Percentiles rank a stretch among this genome's conserved stretches.
These are phyloP conservation scores for Aspergillus sp. DNA, from an alignment of 2,329 filamentous ascomycete genomes.

Conservation along the genomic window DNA sequence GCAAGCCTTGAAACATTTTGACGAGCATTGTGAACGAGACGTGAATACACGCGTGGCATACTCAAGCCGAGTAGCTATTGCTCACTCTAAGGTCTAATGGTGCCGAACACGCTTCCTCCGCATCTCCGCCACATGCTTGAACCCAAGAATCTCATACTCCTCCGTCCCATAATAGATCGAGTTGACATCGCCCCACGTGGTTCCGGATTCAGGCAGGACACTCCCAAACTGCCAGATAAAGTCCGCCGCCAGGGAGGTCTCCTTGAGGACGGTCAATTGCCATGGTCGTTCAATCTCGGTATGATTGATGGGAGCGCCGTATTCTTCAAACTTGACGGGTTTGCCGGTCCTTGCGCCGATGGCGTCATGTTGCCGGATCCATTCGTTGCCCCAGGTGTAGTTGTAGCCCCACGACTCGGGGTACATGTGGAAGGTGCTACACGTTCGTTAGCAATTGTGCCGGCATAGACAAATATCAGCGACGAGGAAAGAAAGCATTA, in stretches of 20 bases:
- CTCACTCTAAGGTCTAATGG: neutral
- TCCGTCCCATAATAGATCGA: constrained; percentile 14
- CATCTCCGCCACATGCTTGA: constrained; percentile 11
- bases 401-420: constrained; percentile 37
- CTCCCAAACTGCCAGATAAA: constrained; percentile 43
- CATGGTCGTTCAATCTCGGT: constrained; percentile 33
- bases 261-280: constrained; percentile 37
- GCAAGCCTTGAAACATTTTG: too few species aligned
- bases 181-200: constrained; percentile 9
- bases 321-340: constrained; percentile 46
- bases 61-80: neutral
- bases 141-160: constrained; percentile 11
- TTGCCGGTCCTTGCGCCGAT: constrained; percentile 41
- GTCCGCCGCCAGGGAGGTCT: constrained; percentile 39
- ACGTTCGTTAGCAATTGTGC: neutral
- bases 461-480: too few species aligned
- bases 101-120: neutral
- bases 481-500: neutral
- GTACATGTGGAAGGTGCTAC: constrained; percentile 53
- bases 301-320: constrained; percentile 33
- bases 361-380: constrained; percentile 52
- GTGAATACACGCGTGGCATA: neutral
- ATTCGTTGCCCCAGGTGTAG: constrained; percentile 48
- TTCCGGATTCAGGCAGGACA: neutral
- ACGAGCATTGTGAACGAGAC: too few species aligned